Base-by-base conservation (phyloP, 1,284 basidiomycete species). In the Apiotrichum brassicae region DNA sequence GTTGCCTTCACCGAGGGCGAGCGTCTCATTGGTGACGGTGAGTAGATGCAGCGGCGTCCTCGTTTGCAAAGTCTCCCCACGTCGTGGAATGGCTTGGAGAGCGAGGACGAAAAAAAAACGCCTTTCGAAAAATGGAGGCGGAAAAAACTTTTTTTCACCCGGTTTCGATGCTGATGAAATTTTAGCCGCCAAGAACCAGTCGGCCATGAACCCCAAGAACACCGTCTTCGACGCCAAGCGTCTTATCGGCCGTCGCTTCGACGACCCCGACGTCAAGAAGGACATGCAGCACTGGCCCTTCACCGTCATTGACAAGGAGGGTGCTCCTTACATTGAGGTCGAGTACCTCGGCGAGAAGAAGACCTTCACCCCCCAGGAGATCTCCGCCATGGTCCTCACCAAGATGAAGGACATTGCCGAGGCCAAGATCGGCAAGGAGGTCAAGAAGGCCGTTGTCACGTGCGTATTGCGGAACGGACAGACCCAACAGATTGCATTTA, bases 171-270 rank as follows among this genome's bases (percentile, higher is more conserved):
- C 37, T 35, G 25, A 33, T 19, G n/a, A n/a, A 37, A 43, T 20
- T 42, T 19, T 69, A 76, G 91, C 91, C 65, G 94, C 93, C 62
- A 97, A 97, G 81, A 97, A 97, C 78, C 85, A 91, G 79, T 84
- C 86, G 64, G 89, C 92, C 70, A 92, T 92, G 89, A 93, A 92
- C 81, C 89, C 90, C 59, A 80, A 80, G 69, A 93, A 94, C 81
- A 95, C 92, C 62, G 88, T 94, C 73, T 94, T 94, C 75, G 90
- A 94, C 74, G 90, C 89, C 59, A 93, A 92, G 80, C 93, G 93
- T 76, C 84, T 97, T 66, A 97, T 97, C 70, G 93, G 93, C 72
- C 87, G 93, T 65, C 83, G 90, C 69, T 97, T 84, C 72, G 92
- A 94, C 59, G 79, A 81, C 74, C 71, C 75, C 44, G 79, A 81